Conservation (phyloP, 2,329 filamentous ascomycete genomes). For the Scytalidium lignicola region DNA sequence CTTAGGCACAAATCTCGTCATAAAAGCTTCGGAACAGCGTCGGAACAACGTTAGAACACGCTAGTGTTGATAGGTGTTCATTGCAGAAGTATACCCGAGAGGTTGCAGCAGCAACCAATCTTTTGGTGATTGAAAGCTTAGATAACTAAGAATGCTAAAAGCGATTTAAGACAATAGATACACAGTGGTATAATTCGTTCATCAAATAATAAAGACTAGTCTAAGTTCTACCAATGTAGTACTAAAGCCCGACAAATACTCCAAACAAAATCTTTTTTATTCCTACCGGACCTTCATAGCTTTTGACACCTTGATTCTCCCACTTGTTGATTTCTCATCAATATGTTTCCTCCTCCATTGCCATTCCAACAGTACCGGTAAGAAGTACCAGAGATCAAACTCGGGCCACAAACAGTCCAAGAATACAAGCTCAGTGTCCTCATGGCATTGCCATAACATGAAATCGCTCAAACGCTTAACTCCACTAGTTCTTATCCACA, state of each 20-base stretch:
- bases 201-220: neutral
- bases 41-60: no score
- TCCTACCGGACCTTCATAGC: constrained; percentile 1
- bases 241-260: neutral
- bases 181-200: neutral
- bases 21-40: neutral
- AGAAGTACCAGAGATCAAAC: constrained; percentile 88
- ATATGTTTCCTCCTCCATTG: constrained; percentile 48
- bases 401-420: constrained; percentile 91
- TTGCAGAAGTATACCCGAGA: neutral
- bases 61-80: no score
- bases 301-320: constrained; percentile 1
- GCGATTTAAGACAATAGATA: neutral
- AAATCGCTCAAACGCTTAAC: constrained; percentile 93
- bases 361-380: constrained; percentile 92
- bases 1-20: neutral
- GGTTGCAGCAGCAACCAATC: neutral
- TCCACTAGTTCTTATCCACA: constrained; percentile 87
- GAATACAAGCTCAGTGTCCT: constrained; percentile 89
- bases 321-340: constrained; percentile 20
- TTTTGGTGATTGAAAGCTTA: neutral
- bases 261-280: neutral
- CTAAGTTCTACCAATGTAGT: neutral
- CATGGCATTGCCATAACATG: constrained; percentile 97
- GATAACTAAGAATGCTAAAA: no score